These are phyloP conservation scores for Auriscalpium orientale DNA, from an alignment of 768 basidiomycete species.

Conservation along the genomic window DNA sequence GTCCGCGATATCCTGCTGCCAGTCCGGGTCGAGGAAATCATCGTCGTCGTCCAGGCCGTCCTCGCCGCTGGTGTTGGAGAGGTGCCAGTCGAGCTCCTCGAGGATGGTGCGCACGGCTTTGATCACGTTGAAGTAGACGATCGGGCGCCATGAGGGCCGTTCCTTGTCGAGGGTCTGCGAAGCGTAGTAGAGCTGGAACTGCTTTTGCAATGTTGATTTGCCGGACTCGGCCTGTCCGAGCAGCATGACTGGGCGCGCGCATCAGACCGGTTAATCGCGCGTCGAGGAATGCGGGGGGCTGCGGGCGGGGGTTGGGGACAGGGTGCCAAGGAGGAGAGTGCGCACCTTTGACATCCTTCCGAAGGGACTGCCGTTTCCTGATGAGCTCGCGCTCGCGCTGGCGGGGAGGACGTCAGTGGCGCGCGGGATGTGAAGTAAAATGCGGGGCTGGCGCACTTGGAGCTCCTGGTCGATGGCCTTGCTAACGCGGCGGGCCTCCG, in stretches of 20 bases:
- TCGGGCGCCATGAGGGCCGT: constrained; percentile 34
- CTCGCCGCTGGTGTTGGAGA: constrained; percentile 6
- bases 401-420: background rate
- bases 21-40: constrained; percentile 17
- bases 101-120: constrained; percentile 18
- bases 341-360: constrained; percentile 48
- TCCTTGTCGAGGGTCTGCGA: constrained; percentile 33
- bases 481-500: constrained; percentile 39
- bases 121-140: constrained; percentile 45
- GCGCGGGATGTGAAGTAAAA: background rate
- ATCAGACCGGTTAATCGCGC: background rate
- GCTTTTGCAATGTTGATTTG: constrained; percentile 80
- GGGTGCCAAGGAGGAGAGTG: background rate
- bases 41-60: constrained; percentile 14
- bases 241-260: constrained; percentile 46
- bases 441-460: constrained; percentile 28
- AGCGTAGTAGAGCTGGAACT: constrained; percentile 77
- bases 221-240: constrained; percentile 74
- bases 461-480: constrained; percentile 51
- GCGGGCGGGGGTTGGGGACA: background rate
- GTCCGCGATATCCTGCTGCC: constrained; percentile 39
- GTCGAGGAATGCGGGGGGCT: background rate
- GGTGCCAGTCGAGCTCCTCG: constrained; percentile 19
- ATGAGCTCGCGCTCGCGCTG: constrained; percentile 39
- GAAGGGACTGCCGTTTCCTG: constrained; percentile 37